These are phyloP conservation scores for Tricholoma sp. DNA, from an alignment of 768 basidiomycete species.

Conservation along the genomic window DNA sequence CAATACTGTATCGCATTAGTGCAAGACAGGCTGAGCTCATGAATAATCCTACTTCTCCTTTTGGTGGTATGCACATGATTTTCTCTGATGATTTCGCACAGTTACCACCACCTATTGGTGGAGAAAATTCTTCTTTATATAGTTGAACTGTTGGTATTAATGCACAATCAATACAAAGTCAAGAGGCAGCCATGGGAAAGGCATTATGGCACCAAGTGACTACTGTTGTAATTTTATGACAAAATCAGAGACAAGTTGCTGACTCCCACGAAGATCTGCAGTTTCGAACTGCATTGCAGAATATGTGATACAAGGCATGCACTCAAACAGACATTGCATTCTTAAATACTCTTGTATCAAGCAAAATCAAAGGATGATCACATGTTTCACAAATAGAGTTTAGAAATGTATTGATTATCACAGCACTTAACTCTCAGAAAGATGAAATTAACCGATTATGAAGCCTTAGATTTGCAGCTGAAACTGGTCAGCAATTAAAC, in stretches of 20 bases:
- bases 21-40: conserved; percentile 12
- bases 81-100: conserved; percentile 44
- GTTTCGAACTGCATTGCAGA: conserved; percentile 22
- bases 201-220: conserved; percentile 25
- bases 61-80: conserved; percentile 36
- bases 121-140: conserved; percentile 17
- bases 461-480: no score
- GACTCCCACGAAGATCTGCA: conserved; percentile 16
- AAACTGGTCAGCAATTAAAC: no score
- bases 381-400: no score
- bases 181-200: conserved; percentile 20
- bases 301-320: conserved; percentile 37
- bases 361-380: no score
- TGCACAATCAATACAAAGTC: neutral
- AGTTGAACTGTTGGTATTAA: conserved; percentile 8
- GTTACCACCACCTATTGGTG: conserved; percentile 26
- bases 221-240: conserved; percentile 19
- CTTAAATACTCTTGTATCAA: no score
- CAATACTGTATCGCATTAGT: conserved; percentile 25
- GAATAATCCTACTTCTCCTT: conserved; percentile 14
- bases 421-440: no score
- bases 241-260: conserved; percentile 29
- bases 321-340: conserved; percentile 26
- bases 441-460: no score
- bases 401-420: no score